These are phyloP conservation scores for Coccomyxa subellipsoidea DNA, from an alignment of 163 green algal genomes.

Conservation along the genomic window DNA sequence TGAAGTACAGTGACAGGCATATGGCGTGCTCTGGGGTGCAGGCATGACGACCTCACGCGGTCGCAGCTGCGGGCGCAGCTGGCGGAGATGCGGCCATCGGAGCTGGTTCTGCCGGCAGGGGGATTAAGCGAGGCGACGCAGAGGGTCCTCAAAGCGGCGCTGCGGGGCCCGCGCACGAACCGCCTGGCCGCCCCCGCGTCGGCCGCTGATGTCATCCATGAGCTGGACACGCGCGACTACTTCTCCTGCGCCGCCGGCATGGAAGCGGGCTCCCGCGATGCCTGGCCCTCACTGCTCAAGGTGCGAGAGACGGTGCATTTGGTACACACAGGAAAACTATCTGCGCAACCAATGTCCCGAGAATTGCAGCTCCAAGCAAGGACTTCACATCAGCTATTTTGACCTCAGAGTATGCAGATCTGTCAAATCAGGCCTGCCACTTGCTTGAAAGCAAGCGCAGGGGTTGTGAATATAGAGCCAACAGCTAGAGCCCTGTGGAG, in stretches of 20 bases:
- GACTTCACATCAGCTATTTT: too few species aligned
- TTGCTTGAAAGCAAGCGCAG: too few species aligned
- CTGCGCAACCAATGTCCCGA: too few species aligned
- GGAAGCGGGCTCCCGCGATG: not conserved
- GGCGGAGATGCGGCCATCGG: conserved; percentile 70
- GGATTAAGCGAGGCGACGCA: conserved; percentile 41
- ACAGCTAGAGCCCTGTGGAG: too few species aligned
- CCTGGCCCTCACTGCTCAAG: not conserved
- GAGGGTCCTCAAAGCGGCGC: conserved; percentile 45
- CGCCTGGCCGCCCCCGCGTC: not conserved
- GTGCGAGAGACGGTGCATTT: not conserved
- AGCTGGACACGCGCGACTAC: conserved; percentile 31
- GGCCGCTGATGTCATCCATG: not conserved
- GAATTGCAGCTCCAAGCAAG: too few species aligned
- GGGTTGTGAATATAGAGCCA: too few species aligned
- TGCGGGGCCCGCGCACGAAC: conserved; percentile 43
- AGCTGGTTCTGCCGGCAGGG: conserved; percentile 70
- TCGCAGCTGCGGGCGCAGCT: conserved; percentile 75
- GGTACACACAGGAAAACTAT: too few species aligned
- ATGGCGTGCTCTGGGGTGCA: too few species aligned
- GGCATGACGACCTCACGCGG: conserved; percentile 69
- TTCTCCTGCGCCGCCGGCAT: conserved; percentile 33
- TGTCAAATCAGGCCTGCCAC: too few species aligned
- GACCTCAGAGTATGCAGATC: too few species aligned
- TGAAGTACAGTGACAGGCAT: too few species aligned